Evolutionary conservation across 805 yeast species (phyloP).

Genomic region (Barnettozyma sp.): DNA sequence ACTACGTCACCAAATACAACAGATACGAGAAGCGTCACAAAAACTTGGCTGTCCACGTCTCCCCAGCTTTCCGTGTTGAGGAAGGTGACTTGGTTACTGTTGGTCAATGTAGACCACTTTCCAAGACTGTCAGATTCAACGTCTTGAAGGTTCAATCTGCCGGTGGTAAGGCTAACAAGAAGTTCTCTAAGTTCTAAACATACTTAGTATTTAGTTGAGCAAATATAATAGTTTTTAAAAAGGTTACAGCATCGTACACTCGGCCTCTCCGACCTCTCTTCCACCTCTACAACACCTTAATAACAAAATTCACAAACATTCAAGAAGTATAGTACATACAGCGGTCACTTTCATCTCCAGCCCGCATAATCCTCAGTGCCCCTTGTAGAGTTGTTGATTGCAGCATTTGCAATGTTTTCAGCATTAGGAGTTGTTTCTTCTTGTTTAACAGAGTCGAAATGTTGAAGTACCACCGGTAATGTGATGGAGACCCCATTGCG

Average conservation of each 20-base stretch:
- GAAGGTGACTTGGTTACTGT: conserved; percentile 99
- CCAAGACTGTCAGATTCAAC: conserved; percentile 99
- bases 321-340: too few species aligned
- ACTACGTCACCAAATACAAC: conserved; percentile 99
- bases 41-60: conserved; percentile 99
- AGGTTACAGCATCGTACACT: background rate
- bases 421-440: conserved; percentile 7
- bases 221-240: conserved; percentile 6
- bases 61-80: conserved; percentile 99
- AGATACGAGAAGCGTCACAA: conserved; percentile 99
- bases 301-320: background rate
- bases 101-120: conserved; percentile 99
- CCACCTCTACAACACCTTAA: background rate
- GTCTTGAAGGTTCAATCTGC: conserved; percentile 92
- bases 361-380: conserved; percentile 7
- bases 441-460: conserved; percentile 5
- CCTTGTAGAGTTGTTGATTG: conserved; percentile 13
- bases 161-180: conserved; percentile 83
- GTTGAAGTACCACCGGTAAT: conserved; percentile 21
- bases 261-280: too few species aligned
- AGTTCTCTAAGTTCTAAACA: conserved; percentile 90
- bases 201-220: conserved; percentile 6
- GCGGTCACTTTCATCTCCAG: conserved; percentile 11
- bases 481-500: conserved; percentile 16
- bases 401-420: conserved; percentile 15